These are phyloP conservation scores for Ammopiptanthus mongolicus DNA, from an alignment of 306 rosid species.

Conservation along the genomic window DNA sequence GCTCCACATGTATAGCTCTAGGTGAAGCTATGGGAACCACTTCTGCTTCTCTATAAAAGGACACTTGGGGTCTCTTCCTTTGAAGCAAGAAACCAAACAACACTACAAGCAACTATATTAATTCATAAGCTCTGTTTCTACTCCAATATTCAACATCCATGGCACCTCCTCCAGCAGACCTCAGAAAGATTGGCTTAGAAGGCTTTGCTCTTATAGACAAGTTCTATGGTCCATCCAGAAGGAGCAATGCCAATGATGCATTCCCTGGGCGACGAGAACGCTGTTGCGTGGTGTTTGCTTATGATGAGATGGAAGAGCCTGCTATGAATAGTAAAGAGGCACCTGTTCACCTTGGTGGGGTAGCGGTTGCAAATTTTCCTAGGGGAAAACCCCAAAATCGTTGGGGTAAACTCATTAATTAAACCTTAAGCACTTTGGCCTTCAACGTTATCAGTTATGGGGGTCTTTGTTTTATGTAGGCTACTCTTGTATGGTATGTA, in stretches of 20 bases:
- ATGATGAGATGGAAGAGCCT: background rate
- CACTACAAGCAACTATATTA: too few relatives aligned
- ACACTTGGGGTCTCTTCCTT: background rate
- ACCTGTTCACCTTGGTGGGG: background rate
- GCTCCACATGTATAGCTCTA: background rate
- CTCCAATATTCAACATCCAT: background rate
- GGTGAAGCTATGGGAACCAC: background rate
- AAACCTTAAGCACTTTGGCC: background rate
- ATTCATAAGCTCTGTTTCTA: too few relatives aligned
- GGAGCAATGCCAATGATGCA: background rate
- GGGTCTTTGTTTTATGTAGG: background rate
- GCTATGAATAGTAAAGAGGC: background rate
- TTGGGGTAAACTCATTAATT: slow-evolving; percentile 20
- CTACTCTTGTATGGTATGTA: background rate
- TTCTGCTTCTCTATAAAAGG: background rate
- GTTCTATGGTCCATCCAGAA: slow-evolving; percentile 1
- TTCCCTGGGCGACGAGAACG: background rate
- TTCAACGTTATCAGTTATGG: background rate
- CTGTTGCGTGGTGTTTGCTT: too few relatives aligned
- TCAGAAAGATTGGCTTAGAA: slow-evolving; percentile 22
- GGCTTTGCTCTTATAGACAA: slow-evolving; percentile 32
- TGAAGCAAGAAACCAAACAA: background rate
- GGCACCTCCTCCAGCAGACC: slow-evolving; percentile 19
- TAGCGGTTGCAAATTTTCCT: background rate
- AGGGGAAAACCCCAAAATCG: slow-evolving; percentile 21